phyloP scores from a whole-genome alignment of 2,329 filamentous ascomycete species.

The Aspergillus sp. region DNA sequence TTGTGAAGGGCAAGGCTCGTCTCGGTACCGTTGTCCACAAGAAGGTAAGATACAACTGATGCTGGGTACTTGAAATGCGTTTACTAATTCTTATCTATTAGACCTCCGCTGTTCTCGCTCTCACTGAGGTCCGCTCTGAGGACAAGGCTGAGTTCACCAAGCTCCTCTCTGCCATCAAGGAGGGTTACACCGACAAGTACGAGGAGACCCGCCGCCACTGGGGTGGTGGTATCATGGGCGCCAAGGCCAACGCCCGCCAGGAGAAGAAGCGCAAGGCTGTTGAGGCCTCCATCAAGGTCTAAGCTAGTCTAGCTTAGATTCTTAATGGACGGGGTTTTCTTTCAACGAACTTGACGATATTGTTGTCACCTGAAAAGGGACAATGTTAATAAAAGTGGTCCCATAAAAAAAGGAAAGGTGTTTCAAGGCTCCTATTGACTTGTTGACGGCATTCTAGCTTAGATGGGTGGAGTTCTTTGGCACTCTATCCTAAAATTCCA shows the following conservation, averaged over 20 bases:
- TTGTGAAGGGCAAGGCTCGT: slow-evolving; percentile 99
- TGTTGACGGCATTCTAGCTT: slow-evolving; percentile 27
- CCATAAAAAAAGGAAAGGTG: slow-evolving; percentile 15
- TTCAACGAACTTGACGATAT: slow-evolving; percentile 19
- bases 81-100: slow-evolving; percentile 35
- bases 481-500: slow-evolving; percentile 21
- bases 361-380: neutral
- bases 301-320: slow-evolving; percentile 38
- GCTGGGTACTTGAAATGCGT: neutral
- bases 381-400: neutral
- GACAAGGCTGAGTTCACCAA: slow-evolving; percentile 98
- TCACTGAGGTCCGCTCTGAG: slow-evolving; percentile 95
- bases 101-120: slow-evolving; percentile 92
- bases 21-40: slow-evolving; percentile 99
- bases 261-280: slow-evolving; percentile 93
- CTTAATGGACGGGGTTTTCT: slow-evolving; percentile 21
- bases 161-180: slow-evolving; percentile 93
- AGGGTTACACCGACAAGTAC: slow-evolving; percentile 94
- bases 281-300: slow-evolving; percentile 97
- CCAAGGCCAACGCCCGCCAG: slow-evolving; percentile 75
- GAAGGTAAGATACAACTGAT: slow-evolving; percentile 61
- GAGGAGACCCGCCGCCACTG: slow-evolving; percentile 89
- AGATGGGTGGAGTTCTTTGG: slow-evolving; percentile 24
- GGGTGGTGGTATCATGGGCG: slow-evolving; percentile 99
- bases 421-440: slow-evolving; percentile 21